phyloP scores from a whole-genome alignment of 2,329 filamentous ascomycete genomes.

The Neofusicoccum sp. region DNA sequence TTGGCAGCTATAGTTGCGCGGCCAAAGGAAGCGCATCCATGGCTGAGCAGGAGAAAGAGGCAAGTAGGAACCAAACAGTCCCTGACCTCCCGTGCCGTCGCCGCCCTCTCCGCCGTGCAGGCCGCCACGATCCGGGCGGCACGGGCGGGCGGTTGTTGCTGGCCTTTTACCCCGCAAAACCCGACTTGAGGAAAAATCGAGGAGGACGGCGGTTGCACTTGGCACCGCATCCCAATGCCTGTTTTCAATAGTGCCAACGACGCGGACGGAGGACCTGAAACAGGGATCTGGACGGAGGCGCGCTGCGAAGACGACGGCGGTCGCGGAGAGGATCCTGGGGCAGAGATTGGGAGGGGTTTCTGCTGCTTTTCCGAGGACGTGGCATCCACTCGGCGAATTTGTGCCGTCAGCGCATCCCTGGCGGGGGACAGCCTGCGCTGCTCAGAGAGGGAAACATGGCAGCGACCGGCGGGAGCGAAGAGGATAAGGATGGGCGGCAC shows the following conservation, averaged over 20 bases:
- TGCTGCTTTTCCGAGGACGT: neutral
- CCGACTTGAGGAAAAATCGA: too few species aligned
- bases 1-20: neutral
- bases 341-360: neutral
- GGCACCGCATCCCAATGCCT: neutral
- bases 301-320: neutral
- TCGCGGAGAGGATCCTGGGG: neutral
- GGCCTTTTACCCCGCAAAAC: too few species aligned
- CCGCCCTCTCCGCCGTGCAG: too few species aligned
- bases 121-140: too few species aligned
- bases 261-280: neutral
- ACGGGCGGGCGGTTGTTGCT: too few species aligned
- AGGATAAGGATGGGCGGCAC: neutral
- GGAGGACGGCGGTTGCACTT: too few species aligned
- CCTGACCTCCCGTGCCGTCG: too few species aligned
- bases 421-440: neutral
- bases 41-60: too few species aligned
- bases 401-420: neutral
- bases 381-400: conserved; percentile 7
- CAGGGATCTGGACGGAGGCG: neutral
- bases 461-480: neutral
- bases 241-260: neutral
- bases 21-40: too few species aligned
- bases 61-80: too few species aligned
- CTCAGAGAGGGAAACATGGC: neutral